Evolutionary conservation across 169 alveolate genomes (phyloP).

Genomic region (Plasmodium gaboni): DNA sequence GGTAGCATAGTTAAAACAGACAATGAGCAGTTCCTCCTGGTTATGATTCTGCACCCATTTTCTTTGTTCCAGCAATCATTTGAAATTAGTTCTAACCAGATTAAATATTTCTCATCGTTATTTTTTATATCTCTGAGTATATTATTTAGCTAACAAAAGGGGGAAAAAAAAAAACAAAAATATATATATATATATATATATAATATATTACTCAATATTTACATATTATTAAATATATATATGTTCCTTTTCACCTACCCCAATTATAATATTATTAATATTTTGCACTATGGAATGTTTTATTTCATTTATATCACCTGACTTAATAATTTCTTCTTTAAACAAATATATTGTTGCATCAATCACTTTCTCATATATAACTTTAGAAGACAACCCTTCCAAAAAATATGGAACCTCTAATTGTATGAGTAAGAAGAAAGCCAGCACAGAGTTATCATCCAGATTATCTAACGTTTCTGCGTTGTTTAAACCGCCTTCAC

Average conservation of each 20-base stretch:
- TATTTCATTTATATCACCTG: slow-evolving; percentile 3
- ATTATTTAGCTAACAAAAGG: slow-evolving; percentile 12
- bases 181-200: slow-evolving; percentile 2
- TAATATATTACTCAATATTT: not conserved
- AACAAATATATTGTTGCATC: slow-evolving; percentile 27
- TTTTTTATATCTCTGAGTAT: slow-evolving; percentile 12
- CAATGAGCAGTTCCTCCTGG: slow-evolving; percentile 10
- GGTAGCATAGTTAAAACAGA: slow-evolving; percentile 31
- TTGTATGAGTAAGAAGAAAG: slow-evolving; percentile 53
- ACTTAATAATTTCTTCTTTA: slow-evolving; percentile 20
- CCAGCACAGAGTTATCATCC: slow-evolving; percentile 27
- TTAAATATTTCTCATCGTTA: slow-evolving; percentile 12
- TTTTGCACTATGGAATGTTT: slow-evolving; percentile 24
- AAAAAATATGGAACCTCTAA: slow-evolving; percentile 40
- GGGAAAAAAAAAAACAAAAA: not conserved
- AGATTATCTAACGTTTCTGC: slow-evolving; percentile 8
- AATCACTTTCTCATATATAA: slow-evolving; percentile 45
- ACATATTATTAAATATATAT: not conserved
- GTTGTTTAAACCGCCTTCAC: not conserved
- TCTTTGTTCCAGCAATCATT: slow-evolving; percentile 41
- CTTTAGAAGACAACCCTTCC: slow-evolving; percentile 7
- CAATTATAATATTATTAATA: slow-evolving; percentile 8
- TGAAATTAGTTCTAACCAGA: slow-evolving; percentile 42
- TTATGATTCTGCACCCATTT: slow-evolving; percentile 13
- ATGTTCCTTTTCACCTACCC: slow-evolving; percentile 9